phyloP scores from a whole-genome alignment of 1,284 basidiomycete genomes.

The Cryptococcus sp. region DNA sequence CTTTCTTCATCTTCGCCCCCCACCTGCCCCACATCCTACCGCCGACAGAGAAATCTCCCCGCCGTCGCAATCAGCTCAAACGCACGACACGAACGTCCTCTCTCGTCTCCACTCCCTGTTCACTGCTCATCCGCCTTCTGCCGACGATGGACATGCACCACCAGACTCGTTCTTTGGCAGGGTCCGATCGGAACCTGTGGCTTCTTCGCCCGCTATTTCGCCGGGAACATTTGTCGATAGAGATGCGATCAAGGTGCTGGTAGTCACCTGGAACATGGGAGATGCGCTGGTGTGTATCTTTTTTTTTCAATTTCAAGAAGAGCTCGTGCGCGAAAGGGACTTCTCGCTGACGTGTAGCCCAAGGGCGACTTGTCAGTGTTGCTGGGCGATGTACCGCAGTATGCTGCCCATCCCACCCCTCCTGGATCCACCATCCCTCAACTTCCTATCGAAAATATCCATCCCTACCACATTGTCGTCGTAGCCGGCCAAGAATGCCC shows the following conservation, averaged over 20 bases:
- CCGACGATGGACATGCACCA: background rate
- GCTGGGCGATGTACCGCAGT: conserved; percentile 48
- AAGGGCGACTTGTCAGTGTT: conserved; percentile 51
- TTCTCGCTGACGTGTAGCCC: conserved; percentile 21
- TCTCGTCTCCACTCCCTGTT: conserved; percentile 5
- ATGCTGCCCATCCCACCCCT: conserved; percentile 15
- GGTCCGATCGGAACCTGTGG: conserved; percentile 2
- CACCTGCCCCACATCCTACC: background rate
- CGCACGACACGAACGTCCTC: background rate
- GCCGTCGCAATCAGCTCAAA: no score
- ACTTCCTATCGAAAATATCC: conserved; percentile 34
- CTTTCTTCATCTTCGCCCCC: background rate
- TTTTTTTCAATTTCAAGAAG: background rate
- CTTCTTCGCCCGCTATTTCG: background rate
- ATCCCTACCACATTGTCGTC: conserved; percentile 52
- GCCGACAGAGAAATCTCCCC: background rate
- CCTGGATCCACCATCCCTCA: conserved; percentile 17
- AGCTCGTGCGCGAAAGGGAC: background rate
- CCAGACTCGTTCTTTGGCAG: background rate
- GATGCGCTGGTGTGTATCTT: conserved; percentile 43
- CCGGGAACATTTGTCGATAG: conserved; percentile 12
- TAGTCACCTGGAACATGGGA: conserved; percentile 53
- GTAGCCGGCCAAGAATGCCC: conserved; percentile 51
- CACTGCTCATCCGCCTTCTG: background rate
- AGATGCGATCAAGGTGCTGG: conserved; percentile 49